Evolutionary conservation across 768 basidiomycete species (phyloP).

Genomic region (Candolleomyces efflorescens): DNA sequence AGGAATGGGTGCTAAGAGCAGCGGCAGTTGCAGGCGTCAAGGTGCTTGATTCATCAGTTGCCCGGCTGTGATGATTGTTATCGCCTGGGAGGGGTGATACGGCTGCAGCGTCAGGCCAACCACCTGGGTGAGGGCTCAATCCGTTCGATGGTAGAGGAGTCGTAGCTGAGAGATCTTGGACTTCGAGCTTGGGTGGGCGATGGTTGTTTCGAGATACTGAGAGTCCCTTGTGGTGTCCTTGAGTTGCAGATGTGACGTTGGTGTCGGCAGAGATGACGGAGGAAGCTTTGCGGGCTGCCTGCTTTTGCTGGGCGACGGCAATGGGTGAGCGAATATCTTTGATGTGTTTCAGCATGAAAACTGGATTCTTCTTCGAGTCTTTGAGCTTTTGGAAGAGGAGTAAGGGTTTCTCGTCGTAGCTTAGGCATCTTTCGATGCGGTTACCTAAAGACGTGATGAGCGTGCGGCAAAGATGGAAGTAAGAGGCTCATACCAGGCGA

Average conservation of each 20-base stretch:
- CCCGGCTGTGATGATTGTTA: constrained; percentile 27
- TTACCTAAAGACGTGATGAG: constrained; percentile 39
- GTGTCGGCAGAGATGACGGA: constrained; percentile 44
- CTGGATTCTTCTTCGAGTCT: constrained; percentile 95
- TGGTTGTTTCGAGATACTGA: constrained; percentile 39
- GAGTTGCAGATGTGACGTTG: constrained; percentile 35
- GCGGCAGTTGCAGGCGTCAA: constrained; percentile 33
- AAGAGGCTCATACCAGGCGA: constrained; percentile 62
- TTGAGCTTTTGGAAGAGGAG: constrained; percentile 97
- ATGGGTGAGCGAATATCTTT: constrained; percentile 97
- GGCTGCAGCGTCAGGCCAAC: constrained; percentile 68
- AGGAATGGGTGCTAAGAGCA: constrained; percentile 22
- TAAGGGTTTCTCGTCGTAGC: constrained; percentile 97
- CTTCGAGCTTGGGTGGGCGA: constrained; percentile 68
- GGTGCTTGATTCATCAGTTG: constrained; percentile 34
- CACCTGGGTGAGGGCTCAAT: constrained; percentile 55
- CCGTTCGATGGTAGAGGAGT: constrained; percentile 50
- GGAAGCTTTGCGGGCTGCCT: constrained; percentile 80
- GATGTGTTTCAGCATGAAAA: constrained; percentile 98
- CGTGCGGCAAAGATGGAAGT: not conserved
- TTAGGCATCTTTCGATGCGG: constrained; percentile 88
- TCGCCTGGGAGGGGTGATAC: constrained; percentile 46
- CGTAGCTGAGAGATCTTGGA: constrained; percentile 53
- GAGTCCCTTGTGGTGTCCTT: constrained; percentile 38
- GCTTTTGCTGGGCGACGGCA: constrained; percentile 94